Conservation (phyloP, 164 flowering plant species). For the Umbilicus rupestris region DNA sequence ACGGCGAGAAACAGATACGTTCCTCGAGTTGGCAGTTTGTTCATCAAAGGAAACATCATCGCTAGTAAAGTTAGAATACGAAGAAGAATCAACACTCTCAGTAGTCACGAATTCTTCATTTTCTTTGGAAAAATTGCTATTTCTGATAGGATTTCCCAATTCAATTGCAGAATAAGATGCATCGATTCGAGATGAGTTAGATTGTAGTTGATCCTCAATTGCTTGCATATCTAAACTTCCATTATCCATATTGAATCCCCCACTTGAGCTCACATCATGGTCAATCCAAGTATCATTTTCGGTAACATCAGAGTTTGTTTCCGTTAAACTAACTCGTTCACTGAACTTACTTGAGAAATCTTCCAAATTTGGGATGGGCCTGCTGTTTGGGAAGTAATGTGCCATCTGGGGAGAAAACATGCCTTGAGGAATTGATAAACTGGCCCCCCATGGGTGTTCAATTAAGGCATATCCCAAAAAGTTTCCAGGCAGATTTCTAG, state of each 20-base stretch:
- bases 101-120: constrained; percentile 32
- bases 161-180: constrained; percentile 29
- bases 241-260: constrained; percentile 42
- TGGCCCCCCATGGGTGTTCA: constrained; percentile 58
- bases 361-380: constrained; percentile 36
- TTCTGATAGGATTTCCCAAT: constrained; percentile 16
- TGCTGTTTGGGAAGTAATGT: constrained; percentile 50
- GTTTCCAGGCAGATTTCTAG: constrained; percentile 50
- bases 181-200: constrained; percentile 28
- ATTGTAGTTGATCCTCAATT: constrained; percentile 38
- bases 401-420: constrained; percentile 42
- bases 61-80: constrained; percentile 29
- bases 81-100: constrained; percentile 25
- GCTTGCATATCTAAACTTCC: constrained; percentile 33
- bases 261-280: constrained; percentile 36
- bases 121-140: constrained; percentile 28
- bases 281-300: constrained; percentile 56
- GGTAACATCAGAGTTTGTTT: constrained; percentile 28
- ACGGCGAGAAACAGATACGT: constrained; percentile 27
- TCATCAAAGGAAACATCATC: constrained; percentile 42
- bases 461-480: constrained; percentile 53
- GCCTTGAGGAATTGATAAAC: constrained; percentile 57
- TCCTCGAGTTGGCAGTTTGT: constrained; percentile 32
- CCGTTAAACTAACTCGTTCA: constrained; percentile 40
- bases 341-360: constrained; percentile 35